A percentile compares a stretch with the other conserved stretches of the same genome.
phyloP scores from a whole-genome alignment of 768 basidiomycete species.

The Cyclocybe aegerita region DNA sequence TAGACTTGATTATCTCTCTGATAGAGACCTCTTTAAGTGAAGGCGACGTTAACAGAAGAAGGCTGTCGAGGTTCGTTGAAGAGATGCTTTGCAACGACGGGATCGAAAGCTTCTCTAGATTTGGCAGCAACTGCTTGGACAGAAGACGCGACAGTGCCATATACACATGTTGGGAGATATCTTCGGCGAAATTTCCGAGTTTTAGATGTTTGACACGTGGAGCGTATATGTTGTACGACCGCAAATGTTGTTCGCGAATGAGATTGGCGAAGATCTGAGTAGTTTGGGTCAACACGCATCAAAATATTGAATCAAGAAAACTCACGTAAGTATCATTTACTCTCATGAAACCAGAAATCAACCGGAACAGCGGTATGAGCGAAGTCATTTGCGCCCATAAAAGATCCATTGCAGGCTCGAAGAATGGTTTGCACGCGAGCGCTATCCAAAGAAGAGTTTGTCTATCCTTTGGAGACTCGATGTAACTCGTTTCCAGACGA shows the following conservation, averaged over 20 bases:
- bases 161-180: constrained; percentile 3
- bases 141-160: background rate
- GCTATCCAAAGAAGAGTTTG: background rate
- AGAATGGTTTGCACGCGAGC: constrained; percentile 8
- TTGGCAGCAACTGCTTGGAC: background rate
- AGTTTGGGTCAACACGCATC: background rate
- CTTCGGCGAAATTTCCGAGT: background rate
- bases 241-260: background rate
- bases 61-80: background rate
- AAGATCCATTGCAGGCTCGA: constrained; percentile 6
- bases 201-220: background rate
- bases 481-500: background rate
- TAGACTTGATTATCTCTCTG: background rate
- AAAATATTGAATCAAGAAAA: background rate
- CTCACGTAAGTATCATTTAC: background rate
- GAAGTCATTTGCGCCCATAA: constrained; percentile 6
- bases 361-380: constrained; percentile 1
- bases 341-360: background rate
- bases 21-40: background rate
- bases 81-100: background rate
- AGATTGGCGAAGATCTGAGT: background rate
- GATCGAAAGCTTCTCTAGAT: background rate
- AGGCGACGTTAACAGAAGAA: background rate
- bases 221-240: constrained; percentile 1
- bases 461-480: background rate